phyloP scores from a whole-genome alignment of 192 early-diverging fungal genomes.

The Globomyces pollinis-pini region DNA sequence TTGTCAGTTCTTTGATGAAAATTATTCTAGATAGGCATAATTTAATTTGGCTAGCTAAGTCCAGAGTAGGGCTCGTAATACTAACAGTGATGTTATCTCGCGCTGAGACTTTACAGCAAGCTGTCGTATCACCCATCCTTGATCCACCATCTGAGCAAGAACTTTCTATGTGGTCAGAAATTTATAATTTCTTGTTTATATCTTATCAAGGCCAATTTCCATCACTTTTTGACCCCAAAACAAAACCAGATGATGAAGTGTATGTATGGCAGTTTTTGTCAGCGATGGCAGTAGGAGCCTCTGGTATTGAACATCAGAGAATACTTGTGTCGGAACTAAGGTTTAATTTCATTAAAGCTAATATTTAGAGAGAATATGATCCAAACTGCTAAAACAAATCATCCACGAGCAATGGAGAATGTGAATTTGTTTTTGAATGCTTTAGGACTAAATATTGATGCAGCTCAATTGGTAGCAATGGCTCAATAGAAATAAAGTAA shows the following conservation, averaged over 20 bases:
- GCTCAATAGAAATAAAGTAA: neutral
- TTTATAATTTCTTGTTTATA: constrained; percentile 77
- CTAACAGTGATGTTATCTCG: constrained; percentile 85
- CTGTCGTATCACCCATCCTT: neutral
- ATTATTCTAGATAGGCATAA: constrained; percentile 87
- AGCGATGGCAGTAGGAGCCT: constrained; percentile 85
- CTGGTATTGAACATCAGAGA: constrained; percentile 87
- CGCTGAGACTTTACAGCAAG: constrained; percentile 82
- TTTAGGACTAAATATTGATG: constrained; percentile 78
- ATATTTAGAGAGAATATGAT: constrained; percentile 67
- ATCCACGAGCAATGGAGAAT: constrained; percentile 64
- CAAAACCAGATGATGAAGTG: constrained; percentile 57
- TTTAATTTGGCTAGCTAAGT: constrained; percentile 75
- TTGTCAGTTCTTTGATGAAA: constrained; percentile 71
- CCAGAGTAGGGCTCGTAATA: constrained; percentile 74
- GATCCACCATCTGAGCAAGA: constrained; percentile 13
- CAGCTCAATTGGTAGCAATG: constrained; percentile 60
- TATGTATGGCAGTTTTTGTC: constrained; percentile 99
- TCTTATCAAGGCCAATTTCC: constrained; percentile 67
- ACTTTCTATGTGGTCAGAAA: constrained; percentile 45
- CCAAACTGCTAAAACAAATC: constrained; percentile 58
- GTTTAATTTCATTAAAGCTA: constrained; percentile 31
- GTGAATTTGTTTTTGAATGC: constrained; percentile 95
- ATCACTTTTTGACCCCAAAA: constrained; percentile 63
- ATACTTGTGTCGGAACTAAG: constrained; percentile 84